A percentile compares a stretch with the other conserved stretches of the same genome.
Conservation (phyloP, 2,329 filamentous ascomycete genomes). For the Colletotrichum costaricense region DNA sequence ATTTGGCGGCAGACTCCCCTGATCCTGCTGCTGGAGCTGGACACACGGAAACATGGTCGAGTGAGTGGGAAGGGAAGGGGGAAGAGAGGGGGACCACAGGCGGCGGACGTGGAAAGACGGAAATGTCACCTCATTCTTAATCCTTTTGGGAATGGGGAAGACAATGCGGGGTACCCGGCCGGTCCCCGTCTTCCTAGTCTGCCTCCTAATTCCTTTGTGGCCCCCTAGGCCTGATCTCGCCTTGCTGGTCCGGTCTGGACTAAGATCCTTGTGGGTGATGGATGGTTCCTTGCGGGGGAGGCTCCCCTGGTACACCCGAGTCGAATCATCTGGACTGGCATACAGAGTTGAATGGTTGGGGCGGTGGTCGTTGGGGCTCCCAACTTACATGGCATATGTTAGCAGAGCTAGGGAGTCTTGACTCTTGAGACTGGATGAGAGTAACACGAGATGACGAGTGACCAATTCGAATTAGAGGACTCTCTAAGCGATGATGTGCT, state of each 20-base stretch:
- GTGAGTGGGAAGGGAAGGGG: constrained; percentile 5
- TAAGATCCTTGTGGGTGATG: constrained; percentile 8
- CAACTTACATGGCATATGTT: neutral
- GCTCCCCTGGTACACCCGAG: constrained; percentile 11
- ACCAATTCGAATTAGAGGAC: neutral
- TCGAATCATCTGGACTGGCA: neutral
- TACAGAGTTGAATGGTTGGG: neutral
- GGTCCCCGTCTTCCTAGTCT: no score
- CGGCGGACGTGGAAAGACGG: constrained; percentile 23
- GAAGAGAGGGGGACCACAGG: constrained; percentile 19
- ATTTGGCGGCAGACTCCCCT: constrained; percentile 28
- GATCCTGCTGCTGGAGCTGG: constrained; percentile 30
- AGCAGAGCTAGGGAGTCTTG: neutral
- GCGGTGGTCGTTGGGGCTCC: neutral
- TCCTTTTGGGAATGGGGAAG: constrained; percentile 28
- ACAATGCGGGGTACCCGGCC: constrained; percentile 32
- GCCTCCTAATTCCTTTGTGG: neutral
- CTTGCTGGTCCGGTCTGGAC: neutral
- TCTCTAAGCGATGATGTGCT: neutral
- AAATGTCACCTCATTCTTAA: constrained; percentile 35
- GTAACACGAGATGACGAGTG: constrained; percentile 1
- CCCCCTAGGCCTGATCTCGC: neutral
- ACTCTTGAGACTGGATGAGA: neutral
- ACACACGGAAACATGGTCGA: constrained; percentile 32
- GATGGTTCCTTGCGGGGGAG: constrained; percentile 3